Percentiles rank a stretch among this genome's conserved stretches.
These are phyloP conservation scores for Plasmodium chabaudi DNA, from an alignment of 169 alveolate species.

Conservation along the genomic window DNA sequence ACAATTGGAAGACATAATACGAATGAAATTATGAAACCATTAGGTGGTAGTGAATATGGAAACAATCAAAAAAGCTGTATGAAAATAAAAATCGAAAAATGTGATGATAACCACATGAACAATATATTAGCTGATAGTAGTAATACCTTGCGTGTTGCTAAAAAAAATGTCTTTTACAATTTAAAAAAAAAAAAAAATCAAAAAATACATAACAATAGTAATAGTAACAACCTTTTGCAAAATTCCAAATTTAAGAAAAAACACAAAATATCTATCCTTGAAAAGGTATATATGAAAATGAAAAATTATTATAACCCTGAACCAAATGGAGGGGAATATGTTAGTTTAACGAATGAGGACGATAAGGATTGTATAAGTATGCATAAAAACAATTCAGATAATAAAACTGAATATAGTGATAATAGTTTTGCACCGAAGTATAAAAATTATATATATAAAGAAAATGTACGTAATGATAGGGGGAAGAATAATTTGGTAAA, in stretches of 20 bases:
- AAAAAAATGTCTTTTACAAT: slow-evolving; percentile 15
- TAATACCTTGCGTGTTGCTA: background rate
- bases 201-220: background rate
- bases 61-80: slow-evolving; percentile 5
- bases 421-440: no score
- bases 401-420: no score
- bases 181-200: slow-evolving; percentile 34
- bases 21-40: background rate
- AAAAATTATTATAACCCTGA: background rate
- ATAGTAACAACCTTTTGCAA: background rate
- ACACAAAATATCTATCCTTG: background rate
- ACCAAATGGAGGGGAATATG: background rate
- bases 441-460: no score
- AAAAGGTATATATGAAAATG: slow-evolving; percentile 2
- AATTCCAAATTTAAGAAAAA: background rate
- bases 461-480: background rate
- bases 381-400: no score
- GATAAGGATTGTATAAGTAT: no score
- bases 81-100: slow-evolving; percentile 13
- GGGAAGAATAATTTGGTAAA: slow-evolving; percentile 14
- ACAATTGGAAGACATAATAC: background rate
- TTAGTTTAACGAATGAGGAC: no score
- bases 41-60: background rate
- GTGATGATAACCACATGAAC: slow-evolving; percentile 7
- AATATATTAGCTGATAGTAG: background rate